These are phyloP conservation scores for Fusarium sp. DNA, from an alignment of 2,329 filamentous ascomycete species.

Conservation along the genomic window DNA sequence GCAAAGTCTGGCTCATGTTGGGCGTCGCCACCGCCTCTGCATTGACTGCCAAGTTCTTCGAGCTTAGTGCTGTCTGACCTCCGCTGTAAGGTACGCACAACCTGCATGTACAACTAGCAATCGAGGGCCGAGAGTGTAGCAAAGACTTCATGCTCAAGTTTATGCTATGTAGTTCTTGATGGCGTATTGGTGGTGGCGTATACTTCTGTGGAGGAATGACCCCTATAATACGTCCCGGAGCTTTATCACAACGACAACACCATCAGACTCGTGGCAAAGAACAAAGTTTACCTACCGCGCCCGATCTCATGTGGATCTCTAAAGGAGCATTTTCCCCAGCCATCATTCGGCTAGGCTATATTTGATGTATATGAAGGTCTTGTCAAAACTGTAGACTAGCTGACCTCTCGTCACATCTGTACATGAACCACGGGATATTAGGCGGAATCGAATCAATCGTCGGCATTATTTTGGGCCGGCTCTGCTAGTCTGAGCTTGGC, in stretches of 20 bases:
- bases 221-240: not conserved
- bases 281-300: conserved; percentile 2
- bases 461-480: conserved; percentile 12
- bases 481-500: conserved; percentile 8
- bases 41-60: conserved; percentile 4
- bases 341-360: conserved; percentile 15
- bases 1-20: not conserved
- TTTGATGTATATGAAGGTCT: conserved; percentile 8
- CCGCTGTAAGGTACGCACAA: conserved; percentile 17
- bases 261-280: conserved; percentile 5
- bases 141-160: not conserved
- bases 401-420: not conserved
- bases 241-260: not conserved
- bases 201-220: not conserved
- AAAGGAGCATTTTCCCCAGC: not conserved
- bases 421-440: conserved; percentile 7
- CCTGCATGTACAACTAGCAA: conserved; percentile 1
- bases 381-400: conserved; percentile 3
- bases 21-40: conserved; percentile 12
- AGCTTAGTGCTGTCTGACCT: conserved; percentile 8
- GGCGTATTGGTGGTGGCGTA: not conserved
- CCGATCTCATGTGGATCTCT: conserved; percentile 1
- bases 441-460: conserved; percentile 7
- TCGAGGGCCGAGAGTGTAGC: conserved; percentile 1
- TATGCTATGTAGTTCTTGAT: not conserved